These are phyloP conservation scores for Entomortierella chlamydospora DNA, from an alignment of 192 early-diverging fungal genomes.

Conservation along the genomic window DNA sequence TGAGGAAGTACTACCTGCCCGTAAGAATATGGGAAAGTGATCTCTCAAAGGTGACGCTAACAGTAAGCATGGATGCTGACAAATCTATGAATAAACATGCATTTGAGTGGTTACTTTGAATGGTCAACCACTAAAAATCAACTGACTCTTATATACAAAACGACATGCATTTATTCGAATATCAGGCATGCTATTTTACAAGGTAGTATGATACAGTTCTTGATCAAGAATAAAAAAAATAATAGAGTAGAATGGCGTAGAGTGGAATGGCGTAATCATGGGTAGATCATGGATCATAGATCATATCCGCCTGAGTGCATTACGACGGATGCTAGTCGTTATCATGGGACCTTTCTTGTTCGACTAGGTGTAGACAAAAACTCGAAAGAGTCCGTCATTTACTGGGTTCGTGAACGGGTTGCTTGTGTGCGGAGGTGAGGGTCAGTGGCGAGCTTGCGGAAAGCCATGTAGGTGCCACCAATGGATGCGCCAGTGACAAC, in stretches of 20 bases:
- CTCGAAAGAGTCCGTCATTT: neutral
- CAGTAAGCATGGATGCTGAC: too few relatives aligned
- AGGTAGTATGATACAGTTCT: neutral
- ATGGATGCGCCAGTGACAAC: slow-evolving; percentile 49
- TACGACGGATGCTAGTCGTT: too few relatives aligned
- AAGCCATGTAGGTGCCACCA: slow-evolving; percentile 50
- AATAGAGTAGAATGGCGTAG: too few relatives aligned
- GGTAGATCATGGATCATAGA: too few relatives aligned
- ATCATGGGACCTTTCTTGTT: too few relatives aligned
- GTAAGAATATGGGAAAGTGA: too few relatives aligned
- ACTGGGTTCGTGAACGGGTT: slow-evolving; percentile 2
- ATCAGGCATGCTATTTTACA: slow-evolving; percentile 4
- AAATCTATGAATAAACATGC: too few relatives aligned
- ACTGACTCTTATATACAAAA: neutral
- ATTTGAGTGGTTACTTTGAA: too few relatives aligned
- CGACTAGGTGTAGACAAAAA: neutral
- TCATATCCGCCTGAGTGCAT: neutral
- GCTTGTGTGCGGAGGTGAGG: slow-evolving; percentile 42
- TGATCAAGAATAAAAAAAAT: neutral
- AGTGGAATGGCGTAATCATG: too few relatives aligned
- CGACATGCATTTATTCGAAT: neutral
- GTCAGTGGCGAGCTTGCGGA: slow-evolving; percentile 50
- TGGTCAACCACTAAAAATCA: too few relatives aligned
- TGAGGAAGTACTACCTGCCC: too few relatives aligned
- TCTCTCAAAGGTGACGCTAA: too few relatives aligned